phyloP scores from a whole-genome alignment of 495 filamentous ascomycete species.

The Aspergillus nanangensis region DNA sequence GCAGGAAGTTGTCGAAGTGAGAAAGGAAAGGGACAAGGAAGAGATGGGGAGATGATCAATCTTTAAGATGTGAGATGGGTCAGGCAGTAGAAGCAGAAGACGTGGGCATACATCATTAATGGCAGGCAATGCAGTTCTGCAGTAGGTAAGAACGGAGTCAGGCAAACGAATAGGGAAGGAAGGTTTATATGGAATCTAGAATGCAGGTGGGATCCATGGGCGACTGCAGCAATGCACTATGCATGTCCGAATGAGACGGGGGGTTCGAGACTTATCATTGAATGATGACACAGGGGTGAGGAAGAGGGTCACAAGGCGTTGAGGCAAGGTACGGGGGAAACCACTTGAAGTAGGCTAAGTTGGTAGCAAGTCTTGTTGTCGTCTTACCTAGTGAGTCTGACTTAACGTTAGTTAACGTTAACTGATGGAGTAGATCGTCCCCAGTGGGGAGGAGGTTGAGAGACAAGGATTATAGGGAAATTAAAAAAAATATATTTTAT shows the following conservation, averaged over 20 bases:
- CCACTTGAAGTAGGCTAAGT: constrained; percentile 7
- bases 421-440: too few species aligned
- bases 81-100: too few species aligned
- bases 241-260: constrained; percentile 15
- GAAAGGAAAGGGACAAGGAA: constrained; percentile 5
- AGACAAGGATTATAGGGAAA: too few species aligned
- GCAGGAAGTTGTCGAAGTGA: not conserved
- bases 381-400: too few species aligned
- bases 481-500: too few species aligned
- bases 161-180: constrained; percentile 5
- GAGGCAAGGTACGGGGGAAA: constrained; percentile 24
- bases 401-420: not conserved
- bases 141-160: not conserved
- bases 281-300: constrained; percentile 18
- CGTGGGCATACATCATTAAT: constrained; percentile 5
- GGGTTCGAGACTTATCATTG: constrained; percentile 15
- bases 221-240: constrained; percentile 16
- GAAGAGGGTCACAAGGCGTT: constrained; percentile 21
- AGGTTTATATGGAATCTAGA: constrained; percentile 13
- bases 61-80: too few species aligned
- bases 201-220: constrained; percentile 16
- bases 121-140: not conserved
- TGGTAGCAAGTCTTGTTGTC: not conserved
- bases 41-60: too few species aligned
- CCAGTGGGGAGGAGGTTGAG: too few species aligned